Conservation (phyloP, 1,284 basidiomycete genomes). For the Gymnopus androsaceus region DNA sequence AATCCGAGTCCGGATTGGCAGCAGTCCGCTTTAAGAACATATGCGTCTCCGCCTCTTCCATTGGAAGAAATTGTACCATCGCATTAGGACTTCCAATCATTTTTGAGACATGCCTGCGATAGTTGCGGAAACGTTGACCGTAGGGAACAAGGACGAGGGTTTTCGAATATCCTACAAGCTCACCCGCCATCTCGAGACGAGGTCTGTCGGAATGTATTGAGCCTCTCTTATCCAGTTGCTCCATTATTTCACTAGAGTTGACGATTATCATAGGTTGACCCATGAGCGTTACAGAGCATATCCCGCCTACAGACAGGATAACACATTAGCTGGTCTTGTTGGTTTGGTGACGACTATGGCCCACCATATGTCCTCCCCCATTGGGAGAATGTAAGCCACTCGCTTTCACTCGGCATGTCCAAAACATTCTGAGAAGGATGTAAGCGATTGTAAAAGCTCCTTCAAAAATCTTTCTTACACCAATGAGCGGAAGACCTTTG, state of each 20-base stretch:
- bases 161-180: constrained; percentile 34
- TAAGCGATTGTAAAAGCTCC: neutral
- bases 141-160: constrained; percentile 35
- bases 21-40: constrained; percentile 31
- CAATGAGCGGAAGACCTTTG: constrained; percentile 23
- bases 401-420: constrained; percentile 21
- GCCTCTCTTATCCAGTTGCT: constrained; percentile 37
- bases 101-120: constrained; percentile 34
- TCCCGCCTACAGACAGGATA: constrained; percentile 12
- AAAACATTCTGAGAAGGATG: constrained; percentile 18
- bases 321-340: neutral
- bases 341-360: neutral
- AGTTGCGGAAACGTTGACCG: constrained; percentile 37
- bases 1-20: constrained; percentile 29
- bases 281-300: constrained; percentile 24
- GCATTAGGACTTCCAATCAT: constrained; percentile 28
- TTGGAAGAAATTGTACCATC: constrained; percentile 27
- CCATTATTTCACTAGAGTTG: constrained; percentile 32
- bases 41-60: constrained; percentile 33
- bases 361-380: constrained; percentile 26
- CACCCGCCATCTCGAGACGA: constrained; percentile 30
- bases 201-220: constrained; percentile 41
- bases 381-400: constrained; percentile 25
- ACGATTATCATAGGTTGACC: constrained; percentile 37
- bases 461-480: constrained; percentile 11